These are phyloP conservation scores for Tetraselmis chui DNA, from an alignment of 139 green algal genomes.

Conservation along the genomic window DNA sequence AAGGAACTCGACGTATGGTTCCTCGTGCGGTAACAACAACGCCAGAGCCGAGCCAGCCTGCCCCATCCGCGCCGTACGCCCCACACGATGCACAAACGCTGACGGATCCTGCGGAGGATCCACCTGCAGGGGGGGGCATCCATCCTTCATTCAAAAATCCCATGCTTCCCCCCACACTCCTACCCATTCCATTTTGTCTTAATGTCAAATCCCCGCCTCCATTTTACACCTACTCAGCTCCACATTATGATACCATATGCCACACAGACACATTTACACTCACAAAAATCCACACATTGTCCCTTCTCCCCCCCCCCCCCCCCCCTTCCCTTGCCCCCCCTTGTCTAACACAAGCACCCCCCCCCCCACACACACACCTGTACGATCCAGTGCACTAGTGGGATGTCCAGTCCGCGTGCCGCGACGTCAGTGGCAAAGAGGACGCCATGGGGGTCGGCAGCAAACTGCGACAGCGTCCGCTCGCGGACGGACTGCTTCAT, in stretches of 20 bases:
- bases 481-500: slow-evolving; percentile 85
- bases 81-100: slow-evolving; percentile 74
- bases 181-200: no score
- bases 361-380: slow-evolving; percentile 33
- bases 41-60: slow-evolving; percentile 61
- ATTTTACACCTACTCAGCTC: no score
- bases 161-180: background rate
- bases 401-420: slow-evolving; percentile 88
- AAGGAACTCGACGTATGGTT: slow-evolving; percentile 83
- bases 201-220: no score
- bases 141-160: background rate
- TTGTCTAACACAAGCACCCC: background rate
- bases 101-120: slow-evolving; percentile 82
- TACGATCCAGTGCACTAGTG: slow-evolving; percentile 75
- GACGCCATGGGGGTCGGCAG: slow-evolving; percentile 23
- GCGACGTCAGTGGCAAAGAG: slow-evolving; percentile 92
- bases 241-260: no score
- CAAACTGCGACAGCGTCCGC: slow-evolving; percentile 56
- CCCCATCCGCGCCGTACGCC: slow-evolving; percentile 89
- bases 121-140: background rate
- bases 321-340: no score
- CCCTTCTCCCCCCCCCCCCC: no score
- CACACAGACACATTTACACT: no score
- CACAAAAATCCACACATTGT: no score
- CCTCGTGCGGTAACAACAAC: slow-evolving; percentile 70